A percentile compares a stretch with the other conserved stretches of the same genome.
phyloP scores from a whole-genome alignment of 73 alveolate genomes.

The Paramecium sonneborni region DNA sequence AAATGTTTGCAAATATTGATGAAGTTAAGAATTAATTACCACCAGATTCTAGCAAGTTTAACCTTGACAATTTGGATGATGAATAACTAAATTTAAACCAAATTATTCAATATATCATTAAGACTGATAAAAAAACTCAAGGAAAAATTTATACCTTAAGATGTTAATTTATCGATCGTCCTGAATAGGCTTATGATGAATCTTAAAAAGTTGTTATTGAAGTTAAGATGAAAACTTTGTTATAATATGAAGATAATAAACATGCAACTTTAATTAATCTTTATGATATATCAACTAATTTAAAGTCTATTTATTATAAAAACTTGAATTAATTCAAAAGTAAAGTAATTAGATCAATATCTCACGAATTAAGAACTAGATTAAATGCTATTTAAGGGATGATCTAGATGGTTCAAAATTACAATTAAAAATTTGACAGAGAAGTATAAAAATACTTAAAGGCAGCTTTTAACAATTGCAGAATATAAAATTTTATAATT shows the following conservation, averaged over 20 bases:
- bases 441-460: background rate
- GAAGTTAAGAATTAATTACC: background rate
- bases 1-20: background rate
- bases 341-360: conserved; percentile 1
- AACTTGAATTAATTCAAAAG: conserved; percentile 27
- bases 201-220: background rate
- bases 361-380: conserved; percentile 43
- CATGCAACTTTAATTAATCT: conserved; percentile 19
- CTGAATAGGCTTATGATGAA: background rate
- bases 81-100: background rate
- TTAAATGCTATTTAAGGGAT: conserved; percentile 28
- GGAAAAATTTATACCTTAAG: conserved; percentile 10
- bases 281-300: background rate
- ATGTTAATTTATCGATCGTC: background rate
- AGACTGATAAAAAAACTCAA: background rate
- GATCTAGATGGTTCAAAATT: background rate
- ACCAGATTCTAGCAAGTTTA: background rate
- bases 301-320: conserved; percentile 5
- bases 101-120: background rate
- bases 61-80: background rate
- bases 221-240: background rate
- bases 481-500: conserved; percentile 20
- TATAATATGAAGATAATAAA: background rate
- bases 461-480: background rate
- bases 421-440: background rate